Base-by-base conservation (phyloP, 139 green algal species). In the Ettlia oleoabundans region DNA sequence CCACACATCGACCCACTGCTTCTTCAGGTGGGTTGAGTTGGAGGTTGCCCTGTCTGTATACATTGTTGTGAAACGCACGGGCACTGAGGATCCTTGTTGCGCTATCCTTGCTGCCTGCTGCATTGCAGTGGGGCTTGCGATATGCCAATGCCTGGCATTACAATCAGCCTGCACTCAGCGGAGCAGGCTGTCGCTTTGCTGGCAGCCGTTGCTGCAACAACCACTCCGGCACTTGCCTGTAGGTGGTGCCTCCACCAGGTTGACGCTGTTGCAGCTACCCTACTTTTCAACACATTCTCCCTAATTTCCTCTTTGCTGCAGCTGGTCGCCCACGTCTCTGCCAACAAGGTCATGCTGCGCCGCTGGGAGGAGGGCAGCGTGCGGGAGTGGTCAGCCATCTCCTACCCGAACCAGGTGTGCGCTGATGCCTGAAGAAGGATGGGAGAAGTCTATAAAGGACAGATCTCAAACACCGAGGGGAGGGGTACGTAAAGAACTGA, bases 261-360 rank as follows among this genome's bases (percentile, higher is more conserved):
- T n/a, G n/a, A n/a, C n/a, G n/a, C n/a, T n/a, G n/a, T n/a, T n/a
- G n/a, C n/a, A n/a, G n/a, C n/a, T n/a, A n/a, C n/a, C n/a, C n/a
- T n/a, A n/a, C n/a, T n/a, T n/a, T n/a, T n/a, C n/a, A n/a, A n/a
- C n/a, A n/a, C 10, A 72, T 13, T 3, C 28, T n/a, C 10, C 51
- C 33, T 6, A 33, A 5, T 35, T 19, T 10, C 0, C 8, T 26
- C 4, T 65, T 8, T 32, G 9, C 30, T 8, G 53, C 73, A 97
- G 89, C 82, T 97, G 53, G 91, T 98, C 40, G 92, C 94, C 1
- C 93, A 97, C 66, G 91, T 96, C 18, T 87, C 81, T 8, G 86
- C 94, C 6, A 93, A 95, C 87, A 81, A 87, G 40, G 63, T 74
- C 63, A 82, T 82, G 22, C 24, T 82, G 42, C 41, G 42, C 67